A percentile compares a stretch with the other conserved stretches of the same genome.
Evolutionary conservation across 2,329 filamentous ascomycete genomes (phyloP).

Genomic region (Penicillium sp.): DNA sequence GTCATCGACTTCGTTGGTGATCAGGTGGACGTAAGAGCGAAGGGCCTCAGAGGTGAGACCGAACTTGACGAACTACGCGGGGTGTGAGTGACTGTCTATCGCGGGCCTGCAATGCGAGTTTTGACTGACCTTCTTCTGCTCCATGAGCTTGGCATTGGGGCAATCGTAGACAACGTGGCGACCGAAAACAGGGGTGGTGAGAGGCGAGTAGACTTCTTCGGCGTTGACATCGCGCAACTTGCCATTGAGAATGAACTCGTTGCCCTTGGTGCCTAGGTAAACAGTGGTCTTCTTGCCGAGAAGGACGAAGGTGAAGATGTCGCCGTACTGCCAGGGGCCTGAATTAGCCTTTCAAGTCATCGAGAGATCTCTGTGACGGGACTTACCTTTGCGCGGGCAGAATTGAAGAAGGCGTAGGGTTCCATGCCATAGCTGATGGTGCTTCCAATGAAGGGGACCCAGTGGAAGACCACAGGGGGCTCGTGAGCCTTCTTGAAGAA

Average conservation of each 20-base stretch:
- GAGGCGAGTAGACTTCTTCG: conserved; percentile 83
- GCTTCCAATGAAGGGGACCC: conserved; percentile 75
- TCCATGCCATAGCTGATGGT: conserved; percentile 95
- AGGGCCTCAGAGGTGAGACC: conserved; percentile 65
- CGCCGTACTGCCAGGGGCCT: conserved; percentile 66
- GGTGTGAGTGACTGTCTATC: background rate
- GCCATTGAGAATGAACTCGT: conserved; percentile 89
- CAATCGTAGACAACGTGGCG: conserved; percentile 88
- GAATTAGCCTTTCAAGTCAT: conserved; percentile 2
- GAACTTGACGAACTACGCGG: conserved; percentile 61
- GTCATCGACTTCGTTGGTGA: conserved; percentile 70
- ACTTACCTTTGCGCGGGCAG: conserved; percentile 71
- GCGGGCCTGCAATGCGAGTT: background rate
- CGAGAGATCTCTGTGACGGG: background rate
- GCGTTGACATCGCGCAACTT: conserved; percentile 88
- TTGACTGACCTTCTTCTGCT: conserved; percentile 79
- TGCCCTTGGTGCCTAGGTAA: conserved; percentile 76
- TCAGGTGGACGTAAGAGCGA: conserved; percentile 74
- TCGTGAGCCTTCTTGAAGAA: conserved; percentile 81
- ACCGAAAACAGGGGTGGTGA: conserved; percentile 74
- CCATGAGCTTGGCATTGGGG: conserved; percentile 89
- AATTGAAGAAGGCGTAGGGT: conserved; percentile 63
- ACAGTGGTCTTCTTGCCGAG: conserved; percentile 89
- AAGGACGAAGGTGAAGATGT: conserved; percentile 86
- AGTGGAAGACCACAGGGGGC: conserved; percentile 68